Evolutionary conservation across 768 basidiomycete species (phyloP).

Genomic region (Austroboletus festivus): DNA sequence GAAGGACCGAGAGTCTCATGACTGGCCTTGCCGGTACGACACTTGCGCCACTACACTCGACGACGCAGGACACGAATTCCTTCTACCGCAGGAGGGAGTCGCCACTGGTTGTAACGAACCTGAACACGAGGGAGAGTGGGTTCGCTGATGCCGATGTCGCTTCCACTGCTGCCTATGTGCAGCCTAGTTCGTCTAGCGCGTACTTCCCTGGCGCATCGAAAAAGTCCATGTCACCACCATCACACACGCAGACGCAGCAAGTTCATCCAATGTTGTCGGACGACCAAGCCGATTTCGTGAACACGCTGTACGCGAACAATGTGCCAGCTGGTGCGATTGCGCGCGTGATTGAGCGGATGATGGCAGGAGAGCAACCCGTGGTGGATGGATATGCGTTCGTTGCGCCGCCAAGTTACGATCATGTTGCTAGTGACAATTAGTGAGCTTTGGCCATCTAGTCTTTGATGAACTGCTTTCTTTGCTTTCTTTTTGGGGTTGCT

Average conservation of each 20-base stretch:
- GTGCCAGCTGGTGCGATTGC: constrained; percentile 16
- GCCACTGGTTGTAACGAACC: neutral
- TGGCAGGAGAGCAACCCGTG: neutral
- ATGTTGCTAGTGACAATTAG: neutral
- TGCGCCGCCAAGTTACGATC: constrained; percentile 15
- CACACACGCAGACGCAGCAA: constrained; percentile 8
- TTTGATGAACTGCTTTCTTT: too few species aligned
- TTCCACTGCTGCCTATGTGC: neutral
- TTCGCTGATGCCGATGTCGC: neutral
- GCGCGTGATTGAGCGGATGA: constrained; percentile 17
- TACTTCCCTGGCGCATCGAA: neutral
- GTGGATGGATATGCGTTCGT: constrained; percentile 6
- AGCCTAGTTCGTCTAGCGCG: neutral
- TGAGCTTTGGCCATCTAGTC: too few species aligned
- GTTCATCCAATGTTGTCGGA: constrained; percentile 11
- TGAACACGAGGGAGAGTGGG: neutral
- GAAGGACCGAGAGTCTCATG: neutral
- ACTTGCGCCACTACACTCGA: neutral
- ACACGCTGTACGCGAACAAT: constrained; percentile 11
- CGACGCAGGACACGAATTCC: neutral
- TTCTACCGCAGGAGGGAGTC: constrained; percentile 4
- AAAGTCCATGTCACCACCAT: neutral
- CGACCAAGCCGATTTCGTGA: constrained; percentile 19
- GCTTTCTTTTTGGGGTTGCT: too few species aligned
- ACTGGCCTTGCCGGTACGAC: neutral